phyloP scores from a whole-genome alignment of 2,329 filamentous ascomycete genomes.

The Fusarium haematococcum region DNA sequence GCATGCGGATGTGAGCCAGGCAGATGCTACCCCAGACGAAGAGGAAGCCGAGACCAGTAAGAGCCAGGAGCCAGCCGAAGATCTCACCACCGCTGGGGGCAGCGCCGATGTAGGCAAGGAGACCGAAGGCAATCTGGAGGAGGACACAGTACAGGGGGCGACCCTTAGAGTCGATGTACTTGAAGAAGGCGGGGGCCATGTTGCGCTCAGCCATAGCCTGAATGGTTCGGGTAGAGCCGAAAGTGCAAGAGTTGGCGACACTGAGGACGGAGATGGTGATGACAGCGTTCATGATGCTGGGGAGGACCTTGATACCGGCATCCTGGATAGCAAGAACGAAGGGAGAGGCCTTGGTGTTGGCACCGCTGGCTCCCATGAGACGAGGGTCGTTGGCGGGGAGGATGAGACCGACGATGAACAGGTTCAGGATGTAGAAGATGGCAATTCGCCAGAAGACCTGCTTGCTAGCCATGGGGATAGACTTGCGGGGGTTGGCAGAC shows the following conservation, averaged over 20 bases:
- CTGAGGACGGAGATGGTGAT: constrained; percentile 92
- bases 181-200: constrained; percentile 81
- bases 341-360: constrained; percentile 81
- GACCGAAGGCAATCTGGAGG: constrained; percentile 74
- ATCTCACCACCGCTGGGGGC: constrained; percentile 69
- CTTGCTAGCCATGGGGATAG: constrained; percentile 87
- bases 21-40: constrained; percentile 90
- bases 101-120: constrained; percentile 82
- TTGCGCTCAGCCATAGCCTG: constrained; percentile 89
- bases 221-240: constrained; percentile 90
- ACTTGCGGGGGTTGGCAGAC: constrained; percentile 80
- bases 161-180: constrained; percentile 85
- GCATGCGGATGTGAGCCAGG: constrained; percentile 90
- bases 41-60: constrained; percentile 79
- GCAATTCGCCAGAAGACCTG: constrained; percentile 96
- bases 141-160: constrained; percentile 81
- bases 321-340: constrained; percentile 94
- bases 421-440: constrained; percentile 88
- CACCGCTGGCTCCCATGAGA: constrained; percentile 68
- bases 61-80: constrained; percentile 83
- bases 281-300: constrained; percentile 91
- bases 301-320: constrained; percentile 82
- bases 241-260: constrained; percentile 92
- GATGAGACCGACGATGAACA: constrained; percentile 84
- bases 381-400: constrained; percentile 77